phyloP scores from a whole-genome alignment of 768 basidiomycete species.

The Tulasnella calospora region DNA sequence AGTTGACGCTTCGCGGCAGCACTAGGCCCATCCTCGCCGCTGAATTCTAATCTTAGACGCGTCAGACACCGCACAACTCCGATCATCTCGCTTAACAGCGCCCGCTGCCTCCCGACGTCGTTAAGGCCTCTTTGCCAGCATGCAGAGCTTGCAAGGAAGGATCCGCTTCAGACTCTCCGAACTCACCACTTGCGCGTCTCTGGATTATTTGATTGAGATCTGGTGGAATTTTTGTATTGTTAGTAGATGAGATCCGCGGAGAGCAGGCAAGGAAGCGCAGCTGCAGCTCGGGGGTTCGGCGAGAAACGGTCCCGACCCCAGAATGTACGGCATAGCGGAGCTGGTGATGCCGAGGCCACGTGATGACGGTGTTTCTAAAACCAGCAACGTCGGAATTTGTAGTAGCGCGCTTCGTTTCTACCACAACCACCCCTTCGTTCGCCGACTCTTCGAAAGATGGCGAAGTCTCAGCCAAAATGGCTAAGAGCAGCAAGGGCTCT shows the following conservation, averaged over 20 bases:
- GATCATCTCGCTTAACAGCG: not conserved
- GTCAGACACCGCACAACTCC: not conserved
- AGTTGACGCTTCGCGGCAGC: no score
- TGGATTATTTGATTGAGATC: not conserved
- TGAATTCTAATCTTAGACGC: not conserved
- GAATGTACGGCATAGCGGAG: not conserved
- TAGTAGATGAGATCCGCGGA: not conserved
- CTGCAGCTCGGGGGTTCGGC: not conserved
- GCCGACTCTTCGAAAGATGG: not conserved
- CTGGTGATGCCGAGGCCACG: not conserved
- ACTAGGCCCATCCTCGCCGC: not conserved
- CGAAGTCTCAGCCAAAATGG: constrained; percentile 11
- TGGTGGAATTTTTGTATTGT: not conserved
- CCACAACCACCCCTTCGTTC: not conserved
- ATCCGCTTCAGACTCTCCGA: not conserved
- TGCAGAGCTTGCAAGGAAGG: not conserved
- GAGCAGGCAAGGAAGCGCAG: not conserved
- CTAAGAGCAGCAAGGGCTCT: not conserved
- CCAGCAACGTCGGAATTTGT: not conserved
- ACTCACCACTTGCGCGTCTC: not conserved
- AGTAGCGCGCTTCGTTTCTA: not conserved
- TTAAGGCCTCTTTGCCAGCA: not conserved
- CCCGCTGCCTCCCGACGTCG: not conserved
- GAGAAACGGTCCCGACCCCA: not conserved
- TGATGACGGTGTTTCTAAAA: not conserved